Conservation (phyloP, 768 basidiomycete genomes). For the Boletellus emodensis region DNA sequence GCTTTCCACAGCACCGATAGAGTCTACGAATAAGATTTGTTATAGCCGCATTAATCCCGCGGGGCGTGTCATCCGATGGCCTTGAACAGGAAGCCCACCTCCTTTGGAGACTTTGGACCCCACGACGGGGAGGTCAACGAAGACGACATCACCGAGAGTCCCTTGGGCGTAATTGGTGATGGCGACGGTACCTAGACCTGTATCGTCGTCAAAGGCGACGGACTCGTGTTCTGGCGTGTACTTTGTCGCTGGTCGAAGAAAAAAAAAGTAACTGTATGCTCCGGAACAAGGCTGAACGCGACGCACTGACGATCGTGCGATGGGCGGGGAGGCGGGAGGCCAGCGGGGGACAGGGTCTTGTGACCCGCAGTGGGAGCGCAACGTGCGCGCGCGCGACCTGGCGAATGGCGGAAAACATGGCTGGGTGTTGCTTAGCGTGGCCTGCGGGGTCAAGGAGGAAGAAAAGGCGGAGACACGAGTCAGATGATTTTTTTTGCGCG, state of each 20-base stretch:
- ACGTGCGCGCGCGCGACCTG: constrained; percentile 13
- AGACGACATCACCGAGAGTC: constrained; percentile 93
- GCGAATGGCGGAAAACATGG: constrained; percentile 19
- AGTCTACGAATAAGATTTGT: constrained; percentile 41
- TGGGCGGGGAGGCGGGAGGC: constrained; percentile 4
- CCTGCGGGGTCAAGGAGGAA: too few species aligned
- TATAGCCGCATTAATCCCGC: constrained; percentile 6
- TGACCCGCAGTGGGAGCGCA: constrained; percentile 2
- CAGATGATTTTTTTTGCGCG: background rate
- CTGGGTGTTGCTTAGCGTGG: background rate
- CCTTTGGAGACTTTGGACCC: constrained; percentile 65
- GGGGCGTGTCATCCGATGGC: background rate
- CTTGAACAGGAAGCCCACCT: constrained; percentile 48
- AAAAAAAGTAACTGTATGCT: background rate
- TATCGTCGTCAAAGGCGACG: constrained; percentile 70
- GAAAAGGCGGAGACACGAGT: too few species aligned
- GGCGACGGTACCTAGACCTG: constrained; percentile 72
- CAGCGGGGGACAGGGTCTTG: background rate
- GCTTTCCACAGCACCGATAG: constrained; percentile 91
- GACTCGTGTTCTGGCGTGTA: constrained; percentile 90
- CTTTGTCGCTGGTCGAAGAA: constrained; percentile 54
- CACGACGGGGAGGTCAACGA: constrained; percentile 78
- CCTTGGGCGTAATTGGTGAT: constrained; percentile 93
- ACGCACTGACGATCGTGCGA: constrained; percentile 28
- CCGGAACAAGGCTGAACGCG: background rate